Evolutionary conservation across 2,329 filamentous ascomycete species (phyloP).

Genomic region (Diaporthe vaccinii): DNA sequence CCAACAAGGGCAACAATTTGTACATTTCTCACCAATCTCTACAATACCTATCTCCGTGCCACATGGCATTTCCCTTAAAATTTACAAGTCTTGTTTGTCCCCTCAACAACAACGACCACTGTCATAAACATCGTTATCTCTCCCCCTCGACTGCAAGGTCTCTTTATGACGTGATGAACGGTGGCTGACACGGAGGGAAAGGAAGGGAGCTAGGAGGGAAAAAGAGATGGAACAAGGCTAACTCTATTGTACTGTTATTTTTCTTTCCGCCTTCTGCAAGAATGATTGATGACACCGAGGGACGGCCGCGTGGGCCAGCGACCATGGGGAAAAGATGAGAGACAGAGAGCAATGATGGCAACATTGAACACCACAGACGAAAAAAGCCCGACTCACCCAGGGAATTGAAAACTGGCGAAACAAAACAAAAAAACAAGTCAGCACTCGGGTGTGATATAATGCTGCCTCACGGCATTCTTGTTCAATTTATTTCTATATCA

Average conservation of each 20-base stretch:
- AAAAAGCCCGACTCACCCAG: slow-evolving; percentile 1
- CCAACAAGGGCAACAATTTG: slow-evolving; percentile 33
- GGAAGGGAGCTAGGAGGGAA: slow-evolving; percentile 18
- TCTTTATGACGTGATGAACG: slow-evolving; percentile 37
- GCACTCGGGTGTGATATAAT: slow-evolving; percentile 52
- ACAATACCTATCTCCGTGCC: slow-evolving; percentile 20
- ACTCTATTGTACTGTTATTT: slow-evolving; percentile 37
- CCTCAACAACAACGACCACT: background rate
- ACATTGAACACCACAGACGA: slow-evolving; percentile 32
- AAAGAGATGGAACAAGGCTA: slow-evolving; percentile 18
- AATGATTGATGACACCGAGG: slow-evolving; percentile 42
- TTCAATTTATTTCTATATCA: slow-evolving; percentile 24
- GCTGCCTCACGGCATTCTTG: slow-evolving; percentile 63
- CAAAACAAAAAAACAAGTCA: slow-evolving; percentile 27
- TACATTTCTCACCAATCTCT: slow-evolving; percentile 31
- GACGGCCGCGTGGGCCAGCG: slow-evolving; percentile 29
- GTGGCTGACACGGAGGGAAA: slow-evolving; percentile 19
- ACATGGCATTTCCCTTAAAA: slow-evolving; percentile 28
- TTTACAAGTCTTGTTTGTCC: slow-evolving; percentile 25
- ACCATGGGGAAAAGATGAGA: slow-evolving; percentile 14
- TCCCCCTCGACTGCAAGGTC: slow-evolving; percentile 18
- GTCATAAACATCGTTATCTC: slow-evolving; percentile 14
- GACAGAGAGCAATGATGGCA: slow-evolving; percentile 27
- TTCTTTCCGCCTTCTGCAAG: slow-evolving; percentile 24
- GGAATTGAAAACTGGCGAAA: slow-evolving; percentile 13